These are phyloP conservation scores for Umbellularia californica DNA, from an alignment of 164 flowering plant species.

Conservation along the genomic window DNA sequence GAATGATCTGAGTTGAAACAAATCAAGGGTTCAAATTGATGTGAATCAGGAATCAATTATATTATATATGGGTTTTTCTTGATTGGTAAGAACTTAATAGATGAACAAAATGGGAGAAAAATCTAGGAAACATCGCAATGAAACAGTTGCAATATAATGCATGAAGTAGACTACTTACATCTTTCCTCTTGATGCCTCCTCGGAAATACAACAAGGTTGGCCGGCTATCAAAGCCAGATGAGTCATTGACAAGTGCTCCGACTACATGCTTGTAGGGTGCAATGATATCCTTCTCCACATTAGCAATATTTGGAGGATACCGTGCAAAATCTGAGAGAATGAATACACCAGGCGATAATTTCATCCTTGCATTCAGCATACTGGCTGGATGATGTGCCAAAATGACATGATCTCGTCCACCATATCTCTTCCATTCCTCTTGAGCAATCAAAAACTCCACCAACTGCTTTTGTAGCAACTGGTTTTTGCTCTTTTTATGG, in stretches of 20 bases:
- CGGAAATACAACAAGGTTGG: constrained; percentile 79
- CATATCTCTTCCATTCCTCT: constrained; percentile 75
- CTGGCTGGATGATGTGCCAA: constrained; percentile 96
- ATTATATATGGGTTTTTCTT: too few relatives aligned
- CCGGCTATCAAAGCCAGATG: constrained; percentile 62
- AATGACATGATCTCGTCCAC: constrained; percentile 75
- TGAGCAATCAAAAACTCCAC: constrained; percentile 53
- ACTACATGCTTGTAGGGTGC: constrained; percentile 89
- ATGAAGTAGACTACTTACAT: constrained; percentile 44
- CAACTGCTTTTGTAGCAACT: constrained; percentile 56
- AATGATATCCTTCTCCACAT: constrained; percentile 88
- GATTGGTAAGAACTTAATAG: background rate
- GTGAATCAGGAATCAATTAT: too few relatives aligned
- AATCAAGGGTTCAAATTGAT: too few relatives aligned
- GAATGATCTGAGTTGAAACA: too few relatives aligned
- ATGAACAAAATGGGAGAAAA: background rate
- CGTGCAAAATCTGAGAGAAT: constrained; percentile 91
- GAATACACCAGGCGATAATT: constrained; percentile 75
- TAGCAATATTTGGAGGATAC: constrained; percentile 78
- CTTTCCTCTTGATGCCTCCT: constrained; percentile 93
- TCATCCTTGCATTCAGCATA: constrained; percentile 68
- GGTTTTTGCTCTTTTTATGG: constrained; percentile 44
- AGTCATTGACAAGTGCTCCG: constrained; percentile 43
- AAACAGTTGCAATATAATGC: background rate
- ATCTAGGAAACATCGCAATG: background rate